Evolutionary conservation across 208 protist species (phyloP).

Genomic region (Wallacemonas collosoma): DNA sequence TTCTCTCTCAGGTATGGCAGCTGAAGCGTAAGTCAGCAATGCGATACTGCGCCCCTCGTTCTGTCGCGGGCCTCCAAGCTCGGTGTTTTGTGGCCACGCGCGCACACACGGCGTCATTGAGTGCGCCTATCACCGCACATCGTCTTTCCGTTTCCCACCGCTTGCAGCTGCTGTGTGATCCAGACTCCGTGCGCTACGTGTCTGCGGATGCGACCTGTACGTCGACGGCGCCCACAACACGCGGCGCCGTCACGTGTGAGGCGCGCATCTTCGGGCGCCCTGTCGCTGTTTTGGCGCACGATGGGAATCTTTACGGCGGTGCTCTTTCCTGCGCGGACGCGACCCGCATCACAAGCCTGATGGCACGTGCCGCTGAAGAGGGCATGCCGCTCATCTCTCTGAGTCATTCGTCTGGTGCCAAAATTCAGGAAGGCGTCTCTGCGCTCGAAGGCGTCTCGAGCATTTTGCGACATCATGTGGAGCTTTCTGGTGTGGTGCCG

Average conservation of each 20-base stretch:
- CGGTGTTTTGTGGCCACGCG: too few species aligned
- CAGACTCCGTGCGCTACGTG: too few species aligned
- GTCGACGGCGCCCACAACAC: not conserved
- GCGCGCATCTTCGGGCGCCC: constrained; percentile 93
- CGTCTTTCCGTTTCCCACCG: too few species aligned
- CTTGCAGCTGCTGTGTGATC: too few species aligned
- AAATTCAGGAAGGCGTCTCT: constrained; percentile 95
- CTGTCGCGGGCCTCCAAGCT: too few species aligned
- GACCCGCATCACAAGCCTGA: constrained; percentile 96
- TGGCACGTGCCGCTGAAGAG: constrained; percentile 95
- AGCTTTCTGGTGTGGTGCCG: constrained; percentile 94
- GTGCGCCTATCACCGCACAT: too few species aligned
- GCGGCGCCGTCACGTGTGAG: constrained; percentile 86
- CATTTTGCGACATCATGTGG: constrained; percentile 95
- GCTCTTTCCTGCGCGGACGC: constrained; percentile 93
- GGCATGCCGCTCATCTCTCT: constrained; percentile 96
- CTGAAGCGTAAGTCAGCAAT: too few species aligned
- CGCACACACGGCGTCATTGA: too few species aligned
- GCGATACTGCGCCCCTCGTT: too few species aligned
- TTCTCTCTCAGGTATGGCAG: too few species aligned
- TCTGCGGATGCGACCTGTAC: too few species aligned
- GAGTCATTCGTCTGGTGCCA: constrained; percentile 96
- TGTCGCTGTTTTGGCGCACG: constrained; percentile 96
- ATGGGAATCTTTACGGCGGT: constrained; percentile 96
- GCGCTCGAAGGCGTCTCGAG: constrained; percentile 97